These are phyloP conservation scores for Wickerhamomyces subpelliculosus DNA, from an alignment of 805 yeast genomes.

Conservation along the genomic window DNA sequence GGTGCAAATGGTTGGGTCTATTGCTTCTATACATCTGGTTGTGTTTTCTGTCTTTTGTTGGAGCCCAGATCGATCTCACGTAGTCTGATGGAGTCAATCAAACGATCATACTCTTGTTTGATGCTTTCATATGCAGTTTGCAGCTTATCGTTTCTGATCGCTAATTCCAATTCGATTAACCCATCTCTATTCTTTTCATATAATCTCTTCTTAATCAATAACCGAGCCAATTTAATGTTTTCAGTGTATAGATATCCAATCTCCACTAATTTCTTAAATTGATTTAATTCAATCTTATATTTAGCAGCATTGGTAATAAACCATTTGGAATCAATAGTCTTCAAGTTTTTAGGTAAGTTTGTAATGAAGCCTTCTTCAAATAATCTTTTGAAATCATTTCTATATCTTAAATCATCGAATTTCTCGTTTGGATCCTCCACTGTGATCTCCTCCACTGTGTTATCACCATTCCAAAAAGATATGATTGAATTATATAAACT, in stretches of 20 bases:
- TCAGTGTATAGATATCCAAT: constrained; percentile 48
- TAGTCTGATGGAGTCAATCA: constrained; percentile 23
- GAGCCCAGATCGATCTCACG: neutral
- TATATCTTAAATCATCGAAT: constrained; percentile 86
- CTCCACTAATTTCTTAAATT: constrained; percentile 70
- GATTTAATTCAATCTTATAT: constrained; percentile 68
- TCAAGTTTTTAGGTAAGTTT: constrained; percentile 21
- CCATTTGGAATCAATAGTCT: constrained; percentile 29
- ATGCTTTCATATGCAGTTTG: constrained; percentile 68
- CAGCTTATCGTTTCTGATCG: constrained; percentile 60
- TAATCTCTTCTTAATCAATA: constrained; percentile 67
- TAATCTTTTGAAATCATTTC: constrained; percentile 60
- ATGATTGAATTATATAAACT: constrained; percentile 51
- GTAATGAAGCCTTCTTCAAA: constrained; percentile 25
- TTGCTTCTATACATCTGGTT: neutral
- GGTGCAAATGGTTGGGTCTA: neutral
- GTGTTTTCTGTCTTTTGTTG: neutral
- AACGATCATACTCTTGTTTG: constrained; percentile 63
- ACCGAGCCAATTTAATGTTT: constrained; percentile 32
- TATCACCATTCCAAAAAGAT: constrained; percentile 48
- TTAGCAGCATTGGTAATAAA: constrained; percentile 27
- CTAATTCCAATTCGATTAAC: constrained; percentile 54
- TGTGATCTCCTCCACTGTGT: constrained; percentile 58
- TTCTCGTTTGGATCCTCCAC: constrained; percentile 93
- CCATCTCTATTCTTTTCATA: constrained; percentile 79